A percentile compares a stretch with the other conserved stretches of the same genome.
Conservation (phyloP, 192 early-diverging fungal genomes). For the Funneliformis geosporum region DNA sequence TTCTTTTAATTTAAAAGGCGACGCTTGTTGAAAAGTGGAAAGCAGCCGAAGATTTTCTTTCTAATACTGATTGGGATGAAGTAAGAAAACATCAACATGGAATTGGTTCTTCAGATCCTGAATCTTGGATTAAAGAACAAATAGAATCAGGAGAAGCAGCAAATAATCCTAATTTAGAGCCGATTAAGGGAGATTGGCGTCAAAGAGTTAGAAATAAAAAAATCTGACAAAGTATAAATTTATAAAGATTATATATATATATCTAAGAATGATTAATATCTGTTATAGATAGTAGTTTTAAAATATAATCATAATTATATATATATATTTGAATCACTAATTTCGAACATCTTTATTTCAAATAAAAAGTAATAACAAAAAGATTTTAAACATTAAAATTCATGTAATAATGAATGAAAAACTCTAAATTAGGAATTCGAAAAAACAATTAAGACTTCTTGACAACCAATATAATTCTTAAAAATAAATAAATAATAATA, state of each 20-base stretch:
- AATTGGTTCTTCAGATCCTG: neutral
- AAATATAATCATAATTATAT: neutral
- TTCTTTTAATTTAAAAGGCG: neutral
- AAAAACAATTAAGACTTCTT: too few species aligned
- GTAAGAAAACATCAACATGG: neutral
- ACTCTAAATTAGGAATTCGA: too few species aligned
- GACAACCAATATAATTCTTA: too few species aligned
- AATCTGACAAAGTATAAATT: neutral
- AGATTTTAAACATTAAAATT: too few species aligned
- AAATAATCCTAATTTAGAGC: conserved; percentile 23
- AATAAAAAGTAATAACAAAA: too few species aligned
- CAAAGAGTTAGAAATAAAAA: conserved; percentile 20
- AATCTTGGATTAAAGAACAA: conserved; percentile 24
- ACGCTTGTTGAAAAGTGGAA: conserved; percentile 24
- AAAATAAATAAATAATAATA: neutral
- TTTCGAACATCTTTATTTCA: too few species aligned
- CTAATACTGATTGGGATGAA: conserved; percentile 18
- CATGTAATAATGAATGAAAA: too few species aligned
- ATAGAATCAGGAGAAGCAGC: conserved; percentile 19
- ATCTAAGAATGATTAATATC: too few species aligned
- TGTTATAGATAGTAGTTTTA: neutral
- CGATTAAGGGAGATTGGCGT: conserved; percentile 20
- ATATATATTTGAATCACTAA: too few species aligned
- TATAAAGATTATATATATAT: neutral
- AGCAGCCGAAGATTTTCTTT: conserved; percentile 18